Base-by-base conservation (phyloP, 805 yeast genomes). In the Starmerella bombi region DNA sequence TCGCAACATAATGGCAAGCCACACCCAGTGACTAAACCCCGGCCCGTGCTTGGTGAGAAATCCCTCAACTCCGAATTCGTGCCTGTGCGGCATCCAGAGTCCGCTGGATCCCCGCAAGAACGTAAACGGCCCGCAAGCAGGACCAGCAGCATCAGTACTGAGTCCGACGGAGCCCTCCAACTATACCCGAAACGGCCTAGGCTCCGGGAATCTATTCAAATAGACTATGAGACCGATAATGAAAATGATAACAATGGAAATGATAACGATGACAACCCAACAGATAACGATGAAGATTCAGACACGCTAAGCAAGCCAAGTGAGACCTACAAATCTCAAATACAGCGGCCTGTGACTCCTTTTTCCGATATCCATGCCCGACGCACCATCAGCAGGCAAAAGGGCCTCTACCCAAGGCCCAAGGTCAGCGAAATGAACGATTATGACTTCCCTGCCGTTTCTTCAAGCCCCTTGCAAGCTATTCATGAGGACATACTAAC, bases 41-140 rank as follows among this genome's bases (percentile, higher is more conserved):
- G 42, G 4, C 27, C 28, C 21, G 42, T 36, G 25, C 38, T 44
- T n/a, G 41, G 40, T 8, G 40, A 39, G 0, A 44, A 44, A 36
- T 38, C 44, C 1, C 16, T 41, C 9, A 44, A 44, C 32, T 28
- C 27, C 3, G 34, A 15, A 34, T 23, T 30, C 14, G 30, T 19
- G 23, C 34, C 18, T 10, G 32, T 15, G 12, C 14, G 20, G 37
- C 14, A 15, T 25, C 10, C 14, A 6, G 33, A 31, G 17, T 16
- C 33, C 18, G 5, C 33, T 12, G 34, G 27, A 12, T 23, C 27
- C 27, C 27, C 27, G 12, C 7, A 23, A 23, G 27, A 23, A 8
- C 32, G 23, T 2, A 15, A 37, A 25, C 18, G 19, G 25, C 19
- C 40, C 9, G 28, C 31, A 16, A 28, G 31, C 15, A 8, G 27